Evolutionary conservation across 805 yeast species (phyloP), one percentile per base, ranked within the genome.

Genomic region (Pichia pseudocactophila): DNA sequence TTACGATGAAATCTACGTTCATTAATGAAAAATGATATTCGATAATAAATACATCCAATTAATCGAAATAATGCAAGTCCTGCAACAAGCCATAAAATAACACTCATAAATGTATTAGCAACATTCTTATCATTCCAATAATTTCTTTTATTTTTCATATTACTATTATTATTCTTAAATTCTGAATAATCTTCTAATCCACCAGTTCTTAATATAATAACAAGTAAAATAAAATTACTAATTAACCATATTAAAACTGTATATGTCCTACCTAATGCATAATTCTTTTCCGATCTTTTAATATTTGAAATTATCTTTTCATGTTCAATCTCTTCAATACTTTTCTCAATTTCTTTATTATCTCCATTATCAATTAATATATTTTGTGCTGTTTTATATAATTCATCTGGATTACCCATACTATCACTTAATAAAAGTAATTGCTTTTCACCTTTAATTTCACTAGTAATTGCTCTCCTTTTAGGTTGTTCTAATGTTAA

Each of bases 61-160:
- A 88, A 78, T 49, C 97, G 70, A 57, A 85, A 76, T 6, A 80
- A 71, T 1, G 97, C 96, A 63, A 86, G 70, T 5, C 76, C 82
- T 1, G 96, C 96, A 37, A 90, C 97, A 22, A 85, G 68, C 97
- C 97, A 90, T 50, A 90, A 69, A 36, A 90, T 79, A 31, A 89
- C 84, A 11, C 88, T 74, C 68, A 90, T 74, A 57, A 89, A 90
- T 2, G 75, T 66, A 41, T 47, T 50, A 2, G 61, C 50, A n/a
- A 52, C 45, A 16, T 48, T 26, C 31, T 37, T 38, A 22, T 52
- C 50, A 36, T 43, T 41, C 49, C 49, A 48, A 19, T 49, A 51
- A 22, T 41, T 40, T 37, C 64, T 45, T 20, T 52, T 54, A 7
- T 36, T 4, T 13, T 43, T 8, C 2, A 70, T 66, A 2, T 80